Evolutionary conservation across 2,329 filamentous ascomycete genomes (phyloP).

Genomic region (Beauveria australis): DNA sequence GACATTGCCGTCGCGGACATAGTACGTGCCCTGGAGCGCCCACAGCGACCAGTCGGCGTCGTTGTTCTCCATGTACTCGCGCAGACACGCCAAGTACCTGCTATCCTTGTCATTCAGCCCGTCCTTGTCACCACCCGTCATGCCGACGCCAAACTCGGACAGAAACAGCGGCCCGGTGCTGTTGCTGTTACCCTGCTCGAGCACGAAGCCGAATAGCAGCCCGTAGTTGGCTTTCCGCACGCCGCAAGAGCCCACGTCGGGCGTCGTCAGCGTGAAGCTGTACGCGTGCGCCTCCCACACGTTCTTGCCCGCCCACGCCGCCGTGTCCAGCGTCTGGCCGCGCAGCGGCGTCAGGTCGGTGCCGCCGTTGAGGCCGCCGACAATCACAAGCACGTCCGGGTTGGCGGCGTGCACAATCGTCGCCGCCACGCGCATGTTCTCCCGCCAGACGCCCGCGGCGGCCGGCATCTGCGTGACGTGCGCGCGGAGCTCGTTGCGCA

Average conservation of each 20-base stretch:
- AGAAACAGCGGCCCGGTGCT: constrained; percentile 49
- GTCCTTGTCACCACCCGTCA: constrained; percentile 32
- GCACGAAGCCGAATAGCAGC: constrained; percentile 41
- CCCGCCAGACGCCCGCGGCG: constrained; percentile 41
- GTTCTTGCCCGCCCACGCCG: constrained; percentile 40
- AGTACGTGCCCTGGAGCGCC: constrained; percentile 52
- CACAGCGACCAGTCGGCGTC: constrained; percentile 53
- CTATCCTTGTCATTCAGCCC: constrained; percentile 36
- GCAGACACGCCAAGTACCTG: constrained; percentile 43
- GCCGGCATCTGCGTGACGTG: constrained; percentile 39
- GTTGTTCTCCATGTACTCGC: constrained; percentile 44
- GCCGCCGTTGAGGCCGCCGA: constrained; percentile 45
- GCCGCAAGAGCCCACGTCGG: constrained; percentile 34
- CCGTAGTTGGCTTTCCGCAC: constrained; percentile 37
- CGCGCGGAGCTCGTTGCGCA: constrained; percentile 51
- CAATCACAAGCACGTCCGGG: constrained; percentile 42
- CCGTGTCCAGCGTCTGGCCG: constrained; percentile 32
- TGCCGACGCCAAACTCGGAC: constrained; percentile 50
- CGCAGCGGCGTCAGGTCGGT: constrained; percentile 42
- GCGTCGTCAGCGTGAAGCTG: constrained; percentile 43
- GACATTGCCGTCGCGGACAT: constrained; percentile 40
- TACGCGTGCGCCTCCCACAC: constrained; percentile 56
- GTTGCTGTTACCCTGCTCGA: constrained; percentile 32
- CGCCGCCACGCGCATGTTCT: constrained; percentile 38
- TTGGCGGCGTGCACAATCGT: constrained; percentile 42